Percentiles rank a stretch among this genome's conserved stretches.
These are phyloP conservation scores for Falciphora oryzae DNA, from an alignment of 2,329 filamentous ascomycete species.

Conservation along the genomic window DNA sequence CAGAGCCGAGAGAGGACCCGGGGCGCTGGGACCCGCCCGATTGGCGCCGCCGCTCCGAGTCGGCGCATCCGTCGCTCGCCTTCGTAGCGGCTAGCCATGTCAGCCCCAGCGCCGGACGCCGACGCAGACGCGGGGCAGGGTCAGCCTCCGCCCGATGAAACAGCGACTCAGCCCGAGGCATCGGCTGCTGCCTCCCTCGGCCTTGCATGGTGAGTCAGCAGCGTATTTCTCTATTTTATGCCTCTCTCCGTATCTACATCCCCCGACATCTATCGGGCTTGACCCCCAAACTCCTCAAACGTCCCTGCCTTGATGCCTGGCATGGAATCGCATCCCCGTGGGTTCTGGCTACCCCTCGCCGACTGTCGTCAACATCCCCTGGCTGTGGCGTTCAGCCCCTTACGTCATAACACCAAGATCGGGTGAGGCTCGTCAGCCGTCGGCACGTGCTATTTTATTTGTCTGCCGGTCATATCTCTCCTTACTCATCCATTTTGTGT, in stretches of 20 bases:
- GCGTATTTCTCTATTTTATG: neutral
- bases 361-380: neutral
- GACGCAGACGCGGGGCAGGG: neutral
- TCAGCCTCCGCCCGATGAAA: neutral
- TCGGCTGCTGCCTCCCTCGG: neutral
- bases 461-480: neutral
- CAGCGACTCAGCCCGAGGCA: neutral
- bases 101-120: neutral
- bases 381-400: neutral
- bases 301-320: neutral
- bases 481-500: neutral
- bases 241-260: neutral
- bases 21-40: neutral
- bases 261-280: neutral
- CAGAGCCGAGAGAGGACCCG: no score
- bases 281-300: neutral
- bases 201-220: slow-evolving; percentile 4
- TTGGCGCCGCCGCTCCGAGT: no score
- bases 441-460: neutral
- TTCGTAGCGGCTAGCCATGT: neutral
- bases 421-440: neutral
- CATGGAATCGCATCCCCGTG: neutral
- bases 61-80: neutral
- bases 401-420: neutral
- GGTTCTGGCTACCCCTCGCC: neutral